phyloP scores from a whole-genome alignment of 2,329 filamentous ascomycete species.

The Microcyclospora tardicrescens region DNA sequence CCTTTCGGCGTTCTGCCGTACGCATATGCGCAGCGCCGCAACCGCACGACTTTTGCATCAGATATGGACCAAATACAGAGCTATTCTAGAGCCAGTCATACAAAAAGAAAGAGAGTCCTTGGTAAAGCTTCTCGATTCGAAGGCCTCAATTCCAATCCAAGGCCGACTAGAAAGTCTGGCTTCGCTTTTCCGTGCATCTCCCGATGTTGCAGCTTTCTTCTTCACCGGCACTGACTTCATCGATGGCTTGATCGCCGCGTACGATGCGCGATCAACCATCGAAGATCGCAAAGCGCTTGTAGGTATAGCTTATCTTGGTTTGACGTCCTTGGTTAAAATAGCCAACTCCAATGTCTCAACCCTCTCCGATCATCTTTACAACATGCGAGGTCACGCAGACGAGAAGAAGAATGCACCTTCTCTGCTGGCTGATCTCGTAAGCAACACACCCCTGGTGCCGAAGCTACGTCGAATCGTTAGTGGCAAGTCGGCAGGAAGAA shows the following conservation, averaged over 20 bases:
- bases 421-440: constrained; percentile 70
- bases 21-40: constrained; percentile 52
- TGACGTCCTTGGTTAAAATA: constrained; percentile 56
- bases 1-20: constrained; percentile 52
- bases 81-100: constrained; percentile 42
- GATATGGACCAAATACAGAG: constrained; percentile 41
- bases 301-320: constrained; percentile 60
- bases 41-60: constrained; percentile 35
- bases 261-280: constrained; percentile 47
- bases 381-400: constrained; percentile 59
- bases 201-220: constrained; percentile 47
- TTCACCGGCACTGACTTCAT: constrained; percentile 79
- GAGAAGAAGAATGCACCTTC: constrained; percentile 43
- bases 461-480: constrained; percentile 45
- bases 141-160: constrained; percentile 45
- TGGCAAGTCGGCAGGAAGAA: constrained; percentile 40
- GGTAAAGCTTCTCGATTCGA: constrained; percentile 50
- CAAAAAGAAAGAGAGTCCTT: constrained; percentile 49
- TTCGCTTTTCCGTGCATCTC: constrained; percentile 49
- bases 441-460: constrained; percentile 61
- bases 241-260: constrained; percentile 58
- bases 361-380: constrained; percentile 72
- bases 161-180: constrained; percentile 38
- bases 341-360: constrained; percentile 58
- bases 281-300: constrained; percentile 54